Percentiles rank a stretch among this genome's conserved stretches.
phyloP scores from a whole-genome alignment of 23 red algal genomes.

The Gracilaria caudata region DNA sequence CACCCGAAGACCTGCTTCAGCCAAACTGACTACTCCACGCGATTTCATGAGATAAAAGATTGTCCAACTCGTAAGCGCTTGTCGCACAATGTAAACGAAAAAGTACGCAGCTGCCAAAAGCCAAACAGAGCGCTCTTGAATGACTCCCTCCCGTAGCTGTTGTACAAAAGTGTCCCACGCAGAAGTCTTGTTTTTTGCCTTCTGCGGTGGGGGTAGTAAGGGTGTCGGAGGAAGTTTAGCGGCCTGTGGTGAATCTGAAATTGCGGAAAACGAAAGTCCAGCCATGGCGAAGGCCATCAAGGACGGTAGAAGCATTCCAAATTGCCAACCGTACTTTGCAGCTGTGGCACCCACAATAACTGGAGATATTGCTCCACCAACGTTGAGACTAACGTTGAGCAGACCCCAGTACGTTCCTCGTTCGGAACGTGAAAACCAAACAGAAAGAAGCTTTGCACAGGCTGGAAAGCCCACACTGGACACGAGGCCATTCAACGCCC shows the following conservation, averaged over 20 bases:
- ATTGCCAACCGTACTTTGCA: conserved; percentile 54
- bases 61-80: conserved; percentile 61
- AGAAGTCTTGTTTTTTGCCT: background rate
- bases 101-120: conserved; percentile 70
- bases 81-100: conserved; percentile 67
- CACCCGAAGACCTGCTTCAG: conserved; percentile 70
- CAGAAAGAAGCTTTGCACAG: conserved; percentile 69
- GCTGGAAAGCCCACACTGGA: conserved; percentile 69
- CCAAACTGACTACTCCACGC: conserved; percentile 25
- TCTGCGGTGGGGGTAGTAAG: conserved; percentile 24
- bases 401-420: conserved; percentile 74
- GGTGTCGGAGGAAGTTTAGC: conserved; percentile 34
- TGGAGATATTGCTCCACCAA: conserved; percentile 71
- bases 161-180: conserved; percentile 17
- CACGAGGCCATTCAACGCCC: conserved; percentile 66
- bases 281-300: conserved; percentile 40
- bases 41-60: conserved; percentile 75
- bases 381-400: conserved; percentile 67
- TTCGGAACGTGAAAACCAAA: conserved; percentile 66
- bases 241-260: conserved; percentile 59
- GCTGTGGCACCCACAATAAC: conserved; percentile 55
- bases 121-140: conserved; percentile 36
- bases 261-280: conserved; percentile 8
- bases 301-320: conserved; percentile 60
- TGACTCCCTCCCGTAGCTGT: conserved; percentile 39